Percentiles rank a stretch among this genome's conserved stretches.
Conservation (phyloP, 2,329 filamentous ascomycete species). For the Penicillium concentricum region DNA sequence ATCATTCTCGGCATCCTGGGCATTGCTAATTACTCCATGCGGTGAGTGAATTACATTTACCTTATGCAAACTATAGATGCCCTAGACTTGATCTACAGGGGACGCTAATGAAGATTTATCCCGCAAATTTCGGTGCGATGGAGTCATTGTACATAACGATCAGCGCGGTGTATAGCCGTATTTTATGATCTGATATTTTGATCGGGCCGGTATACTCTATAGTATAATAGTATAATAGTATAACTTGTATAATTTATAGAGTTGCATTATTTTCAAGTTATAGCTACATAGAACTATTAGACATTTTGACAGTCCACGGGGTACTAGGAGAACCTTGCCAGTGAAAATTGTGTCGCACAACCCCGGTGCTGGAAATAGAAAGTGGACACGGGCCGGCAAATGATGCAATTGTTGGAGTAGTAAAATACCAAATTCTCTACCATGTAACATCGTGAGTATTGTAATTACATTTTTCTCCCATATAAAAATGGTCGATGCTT, state of each 20-base stretch:
- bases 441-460: neutral
- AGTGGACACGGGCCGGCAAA: conserved; percentile 8
- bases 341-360: neutral
- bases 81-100: conserved; percentile 18
- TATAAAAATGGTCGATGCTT: no score
- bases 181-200: neutral
- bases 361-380: conserved; percentile 2
- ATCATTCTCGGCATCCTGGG: conserved; percentile 12
- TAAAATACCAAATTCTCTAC: neutral
- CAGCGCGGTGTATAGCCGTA: neutral
- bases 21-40: neutral
- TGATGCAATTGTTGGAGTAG: conserved; percentile 4
- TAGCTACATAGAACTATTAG: no score
- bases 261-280: no score
- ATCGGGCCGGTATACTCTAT: neutral
- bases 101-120: conserved; percentile 16
- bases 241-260: no score
- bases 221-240: no score
- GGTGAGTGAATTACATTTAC: conserved; percentile 12
- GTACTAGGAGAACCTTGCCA: no score
- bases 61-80: neutral
- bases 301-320: no score
- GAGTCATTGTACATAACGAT: conserved; percentile 21
- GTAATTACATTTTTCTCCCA: no score
- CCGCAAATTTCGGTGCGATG: conserved; percentile 14